Percentiles rank a stretch among this genome's conserved stretches.
These are phyloP conservation scores for Saturnispora halmiae DNA, from an alignment of 805 yeast genomes.

Conservation along the genomic window DNA sequence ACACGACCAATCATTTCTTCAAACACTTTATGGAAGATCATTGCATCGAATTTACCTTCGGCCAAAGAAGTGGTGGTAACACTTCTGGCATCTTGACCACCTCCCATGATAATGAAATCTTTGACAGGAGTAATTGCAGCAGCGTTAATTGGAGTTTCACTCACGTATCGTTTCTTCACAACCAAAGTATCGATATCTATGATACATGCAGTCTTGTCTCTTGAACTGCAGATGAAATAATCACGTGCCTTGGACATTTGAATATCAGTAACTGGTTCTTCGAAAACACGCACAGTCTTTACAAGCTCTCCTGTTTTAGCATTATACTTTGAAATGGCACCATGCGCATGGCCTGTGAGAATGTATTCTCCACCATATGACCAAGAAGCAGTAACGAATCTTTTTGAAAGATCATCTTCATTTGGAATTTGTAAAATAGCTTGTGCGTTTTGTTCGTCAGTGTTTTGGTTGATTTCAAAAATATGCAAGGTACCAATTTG, in stretches of 20 bases:
- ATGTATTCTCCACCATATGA: constrained; percentile 64
- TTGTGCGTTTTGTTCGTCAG: constrained; percentile 37
- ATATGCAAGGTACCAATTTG: constrained; percentile 66
- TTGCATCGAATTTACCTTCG: constrained; percentile 95
- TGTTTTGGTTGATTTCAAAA: constrained; percentile 48
- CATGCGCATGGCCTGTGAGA: constrained; percentile 84
- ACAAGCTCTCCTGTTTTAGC: constrained; percentile 65
- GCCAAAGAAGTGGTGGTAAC: constrained; percentile 93
- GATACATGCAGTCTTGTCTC: constrained; percentile 77
- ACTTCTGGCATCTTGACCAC: constrained; percentile 98
- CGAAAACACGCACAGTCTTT: constrained; percentile 56
- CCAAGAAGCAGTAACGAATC: constrained; percentile 82
- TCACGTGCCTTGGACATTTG: constrained; percentile 83
- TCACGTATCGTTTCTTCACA: constrained; percentile 61
- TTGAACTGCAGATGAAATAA: constrained; percentile 86
- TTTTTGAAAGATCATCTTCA: constrained; percentile 40
- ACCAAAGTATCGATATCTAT: constrained; percentile 70
- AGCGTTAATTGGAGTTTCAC: constrained; percentile 92
- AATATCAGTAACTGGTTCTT: constrained; percentile 71
- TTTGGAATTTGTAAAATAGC: constrained; percentile 50
- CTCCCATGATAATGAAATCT: constrained; percentile 88
- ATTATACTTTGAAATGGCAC: constrained; percentile 72
- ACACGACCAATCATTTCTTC: constrained; percentile 95
- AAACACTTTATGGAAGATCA: constrained; percentile 90
- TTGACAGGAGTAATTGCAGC: constrained; percentile 92